These are phyloP conservation scores for Xylogone sp. DNA, from an alignment of 2,329 filamentous ascomycete species.

Conservation along the genomic window DNA sequence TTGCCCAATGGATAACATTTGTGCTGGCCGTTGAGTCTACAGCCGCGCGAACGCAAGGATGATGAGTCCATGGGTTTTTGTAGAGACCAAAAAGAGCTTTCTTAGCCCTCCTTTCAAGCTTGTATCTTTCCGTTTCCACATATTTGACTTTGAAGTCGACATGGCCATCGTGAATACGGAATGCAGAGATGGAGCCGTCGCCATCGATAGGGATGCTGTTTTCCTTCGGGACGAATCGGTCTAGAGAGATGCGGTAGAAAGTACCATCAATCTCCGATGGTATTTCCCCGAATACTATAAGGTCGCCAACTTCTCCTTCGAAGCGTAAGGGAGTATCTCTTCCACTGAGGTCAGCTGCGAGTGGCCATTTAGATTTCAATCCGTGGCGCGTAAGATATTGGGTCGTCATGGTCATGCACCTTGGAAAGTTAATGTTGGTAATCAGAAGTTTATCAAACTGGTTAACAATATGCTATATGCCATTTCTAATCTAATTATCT, in stretches of 20 bases:
- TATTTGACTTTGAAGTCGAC: constrained; percentile 24
- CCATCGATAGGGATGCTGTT: constrained; percentile 37
- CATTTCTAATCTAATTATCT: too few relatives aligned
- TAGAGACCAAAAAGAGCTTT: constrained; percentile 46
- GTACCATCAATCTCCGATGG: constrained; percentile 37
- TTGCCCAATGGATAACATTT: constrained; percentile 53
- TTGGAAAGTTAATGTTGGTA: too few relatives aligned
- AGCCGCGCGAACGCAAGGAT: constrained; percentile 48
- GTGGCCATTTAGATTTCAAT: too few relatives aligned
- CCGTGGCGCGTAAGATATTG: too few relatives aligned
- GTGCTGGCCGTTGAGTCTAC: constrained; percentile 55
- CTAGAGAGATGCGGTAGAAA: constrained; percentile 32
- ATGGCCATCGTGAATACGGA: constrained; percentile 20
- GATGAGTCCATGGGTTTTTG: constrained; percentile 52
- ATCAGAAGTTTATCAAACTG: too few relatives aligned
- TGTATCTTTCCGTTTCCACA: constrained; percentile 23
- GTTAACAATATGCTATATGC: too few relatives aligned
- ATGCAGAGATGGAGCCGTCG: constrained; percentile 24
- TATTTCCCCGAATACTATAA: constrained; percentile 16
- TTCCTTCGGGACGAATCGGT: constrained; percentile 46
- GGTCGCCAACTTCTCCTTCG: not conserved
- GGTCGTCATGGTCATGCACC: too few relatives aligned
- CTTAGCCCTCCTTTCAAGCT: constrained; percentile 14
- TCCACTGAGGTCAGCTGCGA: too few relatives aligned
- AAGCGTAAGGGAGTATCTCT: too few relatives aligned